Evolutionary conservation across 257 asterid species (phyloP), one percentile per base, ranked within the genome.

Genomic region (Penstemon eatonii): DNA sequence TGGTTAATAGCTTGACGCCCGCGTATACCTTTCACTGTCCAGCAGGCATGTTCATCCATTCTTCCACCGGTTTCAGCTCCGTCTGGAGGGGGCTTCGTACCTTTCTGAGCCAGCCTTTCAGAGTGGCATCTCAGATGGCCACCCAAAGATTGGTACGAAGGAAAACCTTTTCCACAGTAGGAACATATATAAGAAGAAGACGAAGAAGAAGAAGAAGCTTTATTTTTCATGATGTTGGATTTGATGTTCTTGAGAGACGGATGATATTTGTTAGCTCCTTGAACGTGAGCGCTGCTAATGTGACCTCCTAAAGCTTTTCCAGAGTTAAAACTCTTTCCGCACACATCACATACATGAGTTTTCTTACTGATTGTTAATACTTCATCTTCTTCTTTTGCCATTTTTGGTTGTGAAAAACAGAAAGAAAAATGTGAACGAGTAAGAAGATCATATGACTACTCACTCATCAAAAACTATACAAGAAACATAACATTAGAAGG

Each of bases 251-350:
- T 59, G 9, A 5, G 36, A 25, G 33, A 25, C 33, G 2, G 33
- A 25, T 25, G 8, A 57, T 57, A n/a, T 57, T 57, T 57, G 8
- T 11, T 5, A 10, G 49, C 2, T 25, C 33, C 5, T 59, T 59
- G 64, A 59, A 59, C 64, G 36, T 59, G 47, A 59, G 49, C 64
- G 7, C 33, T 11, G 10, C 64, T 59, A 45, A 59, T 4, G 4
- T 59, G 64, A n/a, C 64, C 64, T 10, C 64, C 64, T 38, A 59
- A 59, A 11, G 64, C 64, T 18, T 59, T 59, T 59, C 64, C 64
- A 59, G 64, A 39, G 4, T 0, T 9, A 8, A 59, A 59, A 59
- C 5, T 12, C 43, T 4, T 59, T 39, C 3, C 8, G 49, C 64
- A 59, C 39, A 25, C 33, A 25, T 25, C 2, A 25, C 33, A 25